These are phyloP conservation scores for Rhododendron ferrugineum DNA, from an alignment of 148 eudicot genomes.

Conservation along the genomic window DNA sequence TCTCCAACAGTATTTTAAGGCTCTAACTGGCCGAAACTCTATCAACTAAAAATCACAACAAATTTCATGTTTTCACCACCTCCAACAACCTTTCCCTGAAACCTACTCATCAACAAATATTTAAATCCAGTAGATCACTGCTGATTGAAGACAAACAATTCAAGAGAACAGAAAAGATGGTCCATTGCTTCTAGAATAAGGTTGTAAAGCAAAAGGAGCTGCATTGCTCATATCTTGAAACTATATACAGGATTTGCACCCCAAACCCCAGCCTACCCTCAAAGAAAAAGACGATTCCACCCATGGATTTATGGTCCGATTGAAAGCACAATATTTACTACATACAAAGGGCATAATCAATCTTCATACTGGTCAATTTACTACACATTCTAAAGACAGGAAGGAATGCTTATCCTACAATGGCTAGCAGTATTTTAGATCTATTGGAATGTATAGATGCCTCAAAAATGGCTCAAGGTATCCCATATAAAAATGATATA, in stretches of 20 bases:
- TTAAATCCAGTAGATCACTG: not conserved
- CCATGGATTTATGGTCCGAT: not conserved
- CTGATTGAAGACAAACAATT: not conserved
- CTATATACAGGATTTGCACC: not conserved
- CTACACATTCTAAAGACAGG: not conserved
- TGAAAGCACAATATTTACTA: not conserved
- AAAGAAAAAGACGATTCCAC: not conserved
- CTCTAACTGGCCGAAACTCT: not conserved
- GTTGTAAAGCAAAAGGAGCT: not conserved
- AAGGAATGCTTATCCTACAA: not conserved
- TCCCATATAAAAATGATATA: not conserved
- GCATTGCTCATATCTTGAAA: not conserved
- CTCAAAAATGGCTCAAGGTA: not conserved
- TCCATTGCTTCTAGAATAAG: not conserved
- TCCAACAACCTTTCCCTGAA: not conserved
- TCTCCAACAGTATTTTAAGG: not conserved
- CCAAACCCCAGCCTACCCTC: not conserved
- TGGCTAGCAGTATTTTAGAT: not conserved
- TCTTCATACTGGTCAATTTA: not conserved
- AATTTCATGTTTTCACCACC: not conserved
- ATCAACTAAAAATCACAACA: not conserved
- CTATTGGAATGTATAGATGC: not conserved
- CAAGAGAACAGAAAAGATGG: conserved; percentile 3
- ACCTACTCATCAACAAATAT: not conserved
- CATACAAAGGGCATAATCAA: not conserved